Percentiles rank a stretch among this genome's conserved stretches.
phyloP scores from a whole-genome alignment of 2,329 filamentous ascomycete species.

The Fusarium sp. region DNA sequence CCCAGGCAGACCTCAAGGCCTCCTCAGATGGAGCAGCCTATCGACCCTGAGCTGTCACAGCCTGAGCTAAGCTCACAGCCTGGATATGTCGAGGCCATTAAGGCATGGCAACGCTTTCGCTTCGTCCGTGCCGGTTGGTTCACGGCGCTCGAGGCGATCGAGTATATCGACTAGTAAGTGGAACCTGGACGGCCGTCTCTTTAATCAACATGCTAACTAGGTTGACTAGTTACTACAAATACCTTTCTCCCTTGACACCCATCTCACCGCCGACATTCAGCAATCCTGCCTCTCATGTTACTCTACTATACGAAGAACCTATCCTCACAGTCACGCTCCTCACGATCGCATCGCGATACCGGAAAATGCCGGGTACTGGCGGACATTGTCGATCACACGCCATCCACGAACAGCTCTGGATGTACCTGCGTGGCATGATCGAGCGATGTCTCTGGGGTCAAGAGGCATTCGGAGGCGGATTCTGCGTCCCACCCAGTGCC shows the following conservation, averaged over 20 bases:
- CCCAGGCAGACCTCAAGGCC: constrained; percentile 28
- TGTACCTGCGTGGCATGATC: constrained; percentile 93
- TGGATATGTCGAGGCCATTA: constrained; percentile 77
- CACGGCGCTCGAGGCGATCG: constrained; percentile 90
- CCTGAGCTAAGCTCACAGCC: constrained; percentile 61
- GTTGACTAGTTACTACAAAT: constrained; percentile 82
- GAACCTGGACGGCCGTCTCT: background rate
- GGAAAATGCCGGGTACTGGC: constrained; percentile 82
- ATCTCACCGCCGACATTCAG: constrained; percentile 93
- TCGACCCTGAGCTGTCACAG: constrained; percentile 62
- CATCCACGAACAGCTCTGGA: constrained; percentile 96
- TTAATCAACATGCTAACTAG: constrained; percentile 18
- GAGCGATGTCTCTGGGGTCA: constrained; percentile 95
- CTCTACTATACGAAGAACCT: constrained; percentile 88
- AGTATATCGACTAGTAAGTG: constrained; percentile 89
- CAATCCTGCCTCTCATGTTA: constrained; percentile 81
- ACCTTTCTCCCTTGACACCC: constrained; percentile 90
- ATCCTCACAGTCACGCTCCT: constrained; percentile 92
- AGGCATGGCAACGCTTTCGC: constrained; percentile 90
- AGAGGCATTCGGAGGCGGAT: constrained; percentile 92
- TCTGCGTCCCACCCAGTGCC: constrained; percentile 76
- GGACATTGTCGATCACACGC: constrained; percentile 86
- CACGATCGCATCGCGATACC: constrained; percentile 90
- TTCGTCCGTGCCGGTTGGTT: constrained; percentile 99
- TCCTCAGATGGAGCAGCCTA: constrained; percentile 51